phyloP scores from a whole-genome alignment of 108 stramenopile genomes.

The Fragilariopsis cylindrus region DNA sequence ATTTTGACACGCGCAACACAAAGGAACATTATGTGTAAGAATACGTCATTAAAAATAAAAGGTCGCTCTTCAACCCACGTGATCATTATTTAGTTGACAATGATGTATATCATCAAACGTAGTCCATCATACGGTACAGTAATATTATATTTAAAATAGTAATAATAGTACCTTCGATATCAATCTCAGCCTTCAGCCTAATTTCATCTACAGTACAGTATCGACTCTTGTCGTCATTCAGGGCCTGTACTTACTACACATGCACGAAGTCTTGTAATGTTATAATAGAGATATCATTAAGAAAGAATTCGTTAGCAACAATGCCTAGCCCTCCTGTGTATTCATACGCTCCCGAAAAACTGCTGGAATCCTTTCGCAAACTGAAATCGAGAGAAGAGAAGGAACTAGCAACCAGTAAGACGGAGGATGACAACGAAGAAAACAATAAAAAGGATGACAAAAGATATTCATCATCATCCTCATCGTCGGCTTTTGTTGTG shows the following conservation, averaged over 20 bases:
- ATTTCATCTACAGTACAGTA: too few species aligned
- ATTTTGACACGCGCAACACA: too few species aligned
- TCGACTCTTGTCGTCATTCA: too few species aligned
- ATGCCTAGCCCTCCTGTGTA: slow-evolving; percentile 3
- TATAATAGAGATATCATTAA: neutral
- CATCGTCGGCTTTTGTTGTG: slow-evolving; percentile 23
- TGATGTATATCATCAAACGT: neutral
- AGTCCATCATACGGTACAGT: neutral
- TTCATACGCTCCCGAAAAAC: slow-evolving; percentile 24
- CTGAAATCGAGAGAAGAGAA: slow-evolving; percentile 11
- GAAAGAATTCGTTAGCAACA: neutral
- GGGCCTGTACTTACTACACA: too few species aligned
- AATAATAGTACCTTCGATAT: too few species aligned
- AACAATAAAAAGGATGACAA: neutral
- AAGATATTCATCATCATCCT: slow-evolving; percentile 1
- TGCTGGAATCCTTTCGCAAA: slow-evolving; percentile 21
- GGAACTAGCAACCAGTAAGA: neutral
- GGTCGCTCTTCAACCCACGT: too few species aligned
- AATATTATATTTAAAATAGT: too few species aligned
- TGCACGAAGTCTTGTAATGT: neutral
- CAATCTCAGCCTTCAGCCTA: too few species aligned
- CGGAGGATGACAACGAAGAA: neutral
- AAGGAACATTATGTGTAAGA: too few species aligned
- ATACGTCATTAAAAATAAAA: too few species aligned
- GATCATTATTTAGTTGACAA: too few species aligned